These are phyloP conservation scores for Neurospora sp. DNA, from an alignment of 495 filamentous ascomycete genomes.

Conservation along the genomic window DNA sequence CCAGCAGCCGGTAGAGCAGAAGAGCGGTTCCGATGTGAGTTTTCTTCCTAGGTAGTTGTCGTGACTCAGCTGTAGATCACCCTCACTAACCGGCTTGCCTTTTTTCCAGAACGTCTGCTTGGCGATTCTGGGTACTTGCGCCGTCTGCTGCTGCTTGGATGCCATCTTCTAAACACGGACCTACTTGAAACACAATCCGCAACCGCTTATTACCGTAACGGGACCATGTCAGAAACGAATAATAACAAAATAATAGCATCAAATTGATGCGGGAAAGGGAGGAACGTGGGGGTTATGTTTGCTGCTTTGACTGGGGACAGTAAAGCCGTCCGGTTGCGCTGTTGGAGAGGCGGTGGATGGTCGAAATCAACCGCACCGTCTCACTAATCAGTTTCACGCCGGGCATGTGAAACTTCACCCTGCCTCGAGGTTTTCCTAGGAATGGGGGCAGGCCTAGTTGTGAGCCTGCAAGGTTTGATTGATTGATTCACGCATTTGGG, in stretches of 20 bases:
- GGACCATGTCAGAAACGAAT: not conserved
- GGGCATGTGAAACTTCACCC: not conserved
- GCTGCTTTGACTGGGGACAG: not conserved
- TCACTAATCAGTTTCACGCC: not conserved
- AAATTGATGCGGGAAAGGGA: not conserved
- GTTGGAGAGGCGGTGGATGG: not conserved
- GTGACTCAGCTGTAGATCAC: not conserved
- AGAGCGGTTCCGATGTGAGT: constrained; percentile 13
- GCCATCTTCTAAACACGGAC: constrained; percentile 28
- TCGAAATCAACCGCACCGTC: not conserved
- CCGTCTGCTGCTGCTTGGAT: constrained; percentile 42
- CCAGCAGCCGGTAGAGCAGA: constrained; percentile 14
- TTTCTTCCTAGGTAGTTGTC: not conserved
- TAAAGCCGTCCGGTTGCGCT: not conserved
- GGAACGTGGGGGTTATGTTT: not conserved
- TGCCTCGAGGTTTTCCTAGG: not conserved
- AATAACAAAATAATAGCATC: not conserved
- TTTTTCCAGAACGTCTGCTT: constrained; percentile 21
- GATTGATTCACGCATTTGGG: not conserved
- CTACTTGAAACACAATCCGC: not conserved
- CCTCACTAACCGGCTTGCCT: not conserved
- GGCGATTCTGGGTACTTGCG: constrained; percentile 27
- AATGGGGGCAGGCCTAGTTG: not conserved
- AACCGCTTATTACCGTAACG: not conserved
- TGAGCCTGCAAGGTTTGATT: not conserved